These are phyloP conservation scores for Pythium volutum DNA, from an alignment of 352 stramenopile genomes.

Conservation along the genomic window DNA sequence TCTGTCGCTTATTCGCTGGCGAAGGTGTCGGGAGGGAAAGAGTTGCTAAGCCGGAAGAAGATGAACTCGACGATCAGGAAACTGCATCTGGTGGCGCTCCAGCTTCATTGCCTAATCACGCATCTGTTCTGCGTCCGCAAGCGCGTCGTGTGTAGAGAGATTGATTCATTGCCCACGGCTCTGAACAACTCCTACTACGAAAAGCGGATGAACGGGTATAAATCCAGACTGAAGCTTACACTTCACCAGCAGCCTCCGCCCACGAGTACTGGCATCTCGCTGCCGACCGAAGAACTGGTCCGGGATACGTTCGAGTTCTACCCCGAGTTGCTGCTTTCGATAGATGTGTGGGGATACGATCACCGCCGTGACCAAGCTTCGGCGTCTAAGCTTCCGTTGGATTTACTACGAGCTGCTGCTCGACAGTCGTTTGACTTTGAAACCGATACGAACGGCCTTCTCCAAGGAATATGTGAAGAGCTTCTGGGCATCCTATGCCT, in stretches of 20 bases:
- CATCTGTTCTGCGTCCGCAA: conserved; percentile 69
- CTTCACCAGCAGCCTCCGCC: conserved; percentile 40
- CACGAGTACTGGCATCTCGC: conserved; percentile 4
- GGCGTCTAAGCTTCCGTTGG: conserved; percentile 31
- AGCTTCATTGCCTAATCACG: conserved; percentile 66
- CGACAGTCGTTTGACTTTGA: conserved; percentile 54
- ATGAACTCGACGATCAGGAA: conserved; percentile 83
- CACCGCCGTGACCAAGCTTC: conserved; percentile 19
- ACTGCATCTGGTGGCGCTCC: conserved; percentile 70
- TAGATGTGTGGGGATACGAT: conserved; percentile 63
- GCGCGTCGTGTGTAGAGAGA: conserved; percentile 44
- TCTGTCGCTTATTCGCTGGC: conserved; percentile 71
- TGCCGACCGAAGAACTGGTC: conserved; percentile 45
- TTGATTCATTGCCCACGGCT: conserved; percentile 51
- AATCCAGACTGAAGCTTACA: conserved; percentile 61
- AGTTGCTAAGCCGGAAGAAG: conserved; percentile 73
- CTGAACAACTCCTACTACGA: conserved; percentile 75
- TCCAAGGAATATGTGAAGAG: conserved; percentile 73
- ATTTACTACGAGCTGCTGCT: conserved; percentile 42
- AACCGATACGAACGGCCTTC: conserved; percentile 47
- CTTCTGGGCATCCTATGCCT: conserved; percentile 67
- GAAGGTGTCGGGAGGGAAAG: conserved; percentile 46
- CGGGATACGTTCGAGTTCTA: conserved; percentile 68
- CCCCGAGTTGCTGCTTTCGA: conserved; percentile 57
- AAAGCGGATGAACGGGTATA: conserved; percentile 75